Percentiles rank a stretch among this genome's conserved stretches.
These are phyloP conservation scores for Tremella mesenterica DNA, from an alignment of 768 basidiomycete species.

Conservation along the genomic window DNA sequence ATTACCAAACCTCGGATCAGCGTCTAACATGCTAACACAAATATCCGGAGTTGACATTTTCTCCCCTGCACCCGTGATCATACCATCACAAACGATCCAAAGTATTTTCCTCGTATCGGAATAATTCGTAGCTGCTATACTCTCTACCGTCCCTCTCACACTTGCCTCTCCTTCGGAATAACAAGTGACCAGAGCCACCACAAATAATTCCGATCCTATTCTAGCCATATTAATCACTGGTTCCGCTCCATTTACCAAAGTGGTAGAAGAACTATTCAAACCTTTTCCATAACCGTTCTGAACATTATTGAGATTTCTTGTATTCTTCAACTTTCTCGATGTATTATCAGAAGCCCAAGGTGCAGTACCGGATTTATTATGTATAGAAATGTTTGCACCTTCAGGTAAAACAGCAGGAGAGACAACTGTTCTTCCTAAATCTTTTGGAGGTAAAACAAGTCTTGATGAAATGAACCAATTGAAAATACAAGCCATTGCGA, in stretches of 20 bases:
- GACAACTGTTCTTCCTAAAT: slow-evolving; percentile 73
- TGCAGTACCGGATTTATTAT: slow-evolving; percentile 83
- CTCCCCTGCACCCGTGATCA: slow-evolving; percentile 97
- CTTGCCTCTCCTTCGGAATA: slow-evolving; percentile 96
- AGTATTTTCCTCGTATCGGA: slow-evolving; percentile 85
- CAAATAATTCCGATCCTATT: slow-evolving; percentile 90
- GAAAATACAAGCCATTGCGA: slow-evolving; percentile 92
- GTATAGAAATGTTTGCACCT: slow-evolving; percentile 87
- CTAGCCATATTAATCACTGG: slow-evolving; percentile 75
- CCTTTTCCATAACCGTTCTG: slow-evolving; percentile 17
- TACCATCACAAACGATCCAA: slow-evolving; percentile 92
- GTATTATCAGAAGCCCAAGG: slow-evolving; percentile 66
- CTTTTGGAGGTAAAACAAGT: slow-evolving; percentile 67
- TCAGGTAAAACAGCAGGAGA: slow-evolving; percentile 93
- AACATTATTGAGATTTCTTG: slow-evolving; percentile 1
- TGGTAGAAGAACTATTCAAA: slow-evolving; percentile 20
- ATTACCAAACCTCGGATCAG: slow-evolving; percentile 90
- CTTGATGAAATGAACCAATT: slow-evolving; percentile 86
- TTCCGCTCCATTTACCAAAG: slow-evolving; percentile 23
- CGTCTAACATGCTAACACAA: slow-evolving; percentile 81
- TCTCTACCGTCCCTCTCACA: slow-evolving; percentile 80
- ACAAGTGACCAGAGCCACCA: slow-evolving; percentile 91
- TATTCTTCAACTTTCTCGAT: background rate
- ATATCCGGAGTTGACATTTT: slow-evolving; percentile 93
- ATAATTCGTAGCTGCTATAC: slow-evolving; percentile 81